Base-by-base conservation (phyloP, 257 asterid species). In the Penstemon barbatus region DNA sequence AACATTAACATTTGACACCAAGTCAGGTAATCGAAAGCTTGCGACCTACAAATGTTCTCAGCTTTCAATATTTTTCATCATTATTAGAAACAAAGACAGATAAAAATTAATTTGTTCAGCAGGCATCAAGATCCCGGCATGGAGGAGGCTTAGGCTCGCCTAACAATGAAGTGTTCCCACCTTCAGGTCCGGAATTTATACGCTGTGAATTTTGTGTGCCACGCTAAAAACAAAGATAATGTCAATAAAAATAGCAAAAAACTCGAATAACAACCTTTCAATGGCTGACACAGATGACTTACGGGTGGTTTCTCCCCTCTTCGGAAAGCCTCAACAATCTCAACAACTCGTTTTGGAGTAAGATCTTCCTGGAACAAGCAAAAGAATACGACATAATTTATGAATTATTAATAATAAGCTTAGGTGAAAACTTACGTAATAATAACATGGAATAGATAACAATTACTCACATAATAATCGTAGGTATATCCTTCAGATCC, bases 251-350 rank as follows among this genome's bases (percentile, higher is more conserved):
- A 51, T 4, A 42, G 52, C 63, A 64, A 45, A 11, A 5, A 9
- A 46, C 51, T 44, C n/a, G 45, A 55, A 45, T 8, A 43, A 70
- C 43, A 67, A 63, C 53, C 54, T 50, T 48, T 18, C 52, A 57
- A 58, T 6, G 33, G 36, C 36, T 44, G 62, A 10, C 18, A 37
- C 0, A 66, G 48, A 48, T 70, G 70, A 72, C 89, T 85, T 82
- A 93, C 98, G 25, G 85, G 92, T 37, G 97, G 98, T 83, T 88
- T 93, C 79, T 93, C 97, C 70, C 98, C 98, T 79, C 87, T 83
- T 77, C 82, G 82, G 8, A 94, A 78, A 6, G 99, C 96, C 82
- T 94, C 98, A 33, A 94, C 98, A 65, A 90, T 85, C 78, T 93
- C 98, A 55, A 93, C 89, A 44, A 87, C 98, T 76, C 82, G 78